phyloP scores from a whole-genome alignment of 2,329 filamentous ascomycete species.

The Paramyrothecium sp. region DNA sequence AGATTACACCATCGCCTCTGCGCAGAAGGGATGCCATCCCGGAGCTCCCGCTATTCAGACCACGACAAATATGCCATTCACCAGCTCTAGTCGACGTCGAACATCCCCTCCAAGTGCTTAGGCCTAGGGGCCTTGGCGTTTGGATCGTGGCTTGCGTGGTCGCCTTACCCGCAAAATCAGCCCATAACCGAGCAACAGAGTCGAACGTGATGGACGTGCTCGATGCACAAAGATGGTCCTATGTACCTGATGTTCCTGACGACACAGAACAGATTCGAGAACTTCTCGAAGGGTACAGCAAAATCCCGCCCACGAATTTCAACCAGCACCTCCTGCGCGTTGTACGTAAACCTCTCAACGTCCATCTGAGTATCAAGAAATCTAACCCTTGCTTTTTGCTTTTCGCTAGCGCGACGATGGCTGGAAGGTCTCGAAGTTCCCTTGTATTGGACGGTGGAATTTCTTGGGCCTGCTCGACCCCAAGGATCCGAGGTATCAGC shows the following conservation, averaged over 20 bases:
- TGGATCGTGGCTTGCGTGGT: neutral
- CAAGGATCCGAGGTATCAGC: slow-evolving; percentile 39
- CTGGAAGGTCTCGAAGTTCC: slow-evolving; percentile 42
- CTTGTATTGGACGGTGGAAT: slow-evolving; percentile 49
- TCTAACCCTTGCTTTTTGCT: neutral
- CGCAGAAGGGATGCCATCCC: neutral
- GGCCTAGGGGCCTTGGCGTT: neutral
- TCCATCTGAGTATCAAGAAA: neutral
- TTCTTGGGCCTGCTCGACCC: slow-evolving; percentile 43
- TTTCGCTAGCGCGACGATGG: slow-evolving; percentile 39
- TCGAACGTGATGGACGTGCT: slow-evolving; percentile 32
- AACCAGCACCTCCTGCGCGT: slow-evolving; percentile 33
- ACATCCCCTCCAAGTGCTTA: neutral
- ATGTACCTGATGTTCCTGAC: slow-evolving; percentile 32
- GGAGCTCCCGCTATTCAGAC: neutral
- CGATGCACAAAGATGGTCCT: slow-evolving; percentile 33
- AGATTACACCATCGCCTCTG: neutral
- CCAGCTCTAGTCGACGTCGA: neutral
- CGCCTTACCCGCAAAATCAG: neutral
- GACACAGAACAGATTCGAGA: slow-evolving; percentile 33
- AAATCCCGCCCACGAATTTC: slow-evolving; percentile 30
- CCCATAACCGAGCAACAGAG: neutral
- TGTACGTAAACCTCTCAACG: slow-evolving; percentile 21
- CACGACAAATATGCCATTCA: neutral
- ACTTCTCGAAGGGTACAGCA: slow-evolving; percentile 36